Evolutionary conservation across 2,329 filamentous ascomycete species (phyloP), one percentile per base, ranked within the genome.

Genomic region (Colletotrichum musae): DNA sequence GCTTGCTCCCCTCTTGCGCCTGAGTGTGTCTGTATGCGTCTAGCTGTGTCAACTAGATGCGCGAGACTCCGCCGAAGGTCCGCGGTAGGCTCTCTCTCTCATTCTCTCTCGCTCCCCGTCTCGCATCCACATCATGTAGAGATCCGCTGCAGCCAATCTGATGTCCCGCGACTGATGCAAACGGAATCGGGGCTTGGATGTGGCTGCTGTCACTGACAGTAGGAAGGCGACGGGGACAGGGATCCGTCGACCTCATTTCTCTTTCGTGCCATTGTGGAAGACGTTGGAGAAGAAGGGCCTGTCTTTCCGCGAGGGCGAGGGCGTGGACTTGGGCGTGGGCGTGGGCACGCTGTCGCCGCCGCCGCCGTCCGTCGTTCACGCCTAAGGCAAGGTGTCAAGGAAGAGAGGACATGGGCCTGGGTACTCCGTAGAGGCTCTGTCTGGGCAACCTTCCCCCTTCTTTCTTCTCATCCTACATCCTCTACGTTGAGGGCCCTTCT

Each of bases 131-230:
- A 56, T 43, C 52, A 59, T 51, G 41, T 54, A 53, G 61, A 59
- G 61, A 59, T 65, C 50, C 41, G 66, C 51, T 41, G 51, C 36
- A 45, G 51, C 62, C 50, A 56, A 56, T 66, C 56, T 66, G 53
- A 24, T 32, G 18, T 28, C 52, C 18, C 16, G 28, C 51, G 21
- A 32, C 15, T 56, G 26, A 64, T 54, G 32, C 61, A 65, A 68
- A 60, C 50, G 50, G 54, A 69, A 60, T 66, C 48, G 18, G 51
- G 32, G 51, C 59, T 69, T 69, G 56, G 50, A n/a, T 69, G 56
- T 66, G 62, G 51, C 62, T 64, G 43, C 50, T 26, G 36, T 36
- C 41, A 28, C 24, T 48, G 53, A 18, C 41, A 43, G 47, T 56
- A 41, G 48, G 28, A 13, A 43, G 32, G 47, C 16, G 57, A 51